Conservation (phyloP, 2,329 filamentous ascomycete genomes). For the Sclerotinia sclerotiorum region DNA sequence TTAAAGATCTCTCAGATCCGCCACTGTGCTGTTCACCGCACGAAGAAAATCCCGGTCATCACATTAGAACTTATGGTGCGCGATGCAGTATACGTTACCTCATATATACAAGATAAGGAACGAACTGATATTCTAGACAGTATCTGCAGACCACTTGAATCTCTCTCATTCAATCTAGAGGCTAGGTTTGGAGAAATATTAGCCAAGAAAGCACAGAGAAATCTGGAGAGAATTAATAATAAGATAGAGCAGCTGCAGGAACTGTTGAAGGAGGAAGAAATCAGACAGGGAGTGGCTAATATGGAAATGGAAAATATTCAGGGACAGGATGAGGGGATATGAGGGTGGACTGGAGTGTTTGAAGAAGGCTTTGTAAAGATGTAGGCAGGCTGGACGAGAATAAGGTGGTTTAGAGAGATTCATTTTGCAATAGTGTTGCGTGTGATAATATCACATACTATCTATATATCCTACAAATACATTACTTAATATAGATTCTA, state of each 20-base stretch:
- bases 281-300: not conserved
- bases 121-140: not conserved
- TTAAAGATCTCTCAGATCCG: slow-evolving; percentile 5
- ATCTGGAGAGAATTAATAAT: not conserved
- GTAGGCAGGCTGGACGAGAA: not conserved
- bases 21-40: slow-evolving; percentile 3
- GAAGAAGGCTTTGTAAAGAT: not conserved
- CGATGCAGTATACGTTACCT: not conserved
- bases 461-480: not conserved
- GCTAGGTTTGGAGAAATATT: slow-evolving; percentile 4
- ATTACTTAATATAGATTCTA: not conserved
- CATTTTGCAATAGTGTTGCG: not conserved
- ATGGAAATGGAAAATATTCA: not conserved
- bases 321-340: not conserved
- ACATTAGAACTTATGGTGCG: slow-evolving; percentile 5
- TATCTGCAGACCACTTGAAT: not conserved
- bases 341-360: not conserved
- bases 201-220: not conserved
- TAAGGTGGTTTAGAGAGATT: not conserved
- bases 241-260: not conserved
- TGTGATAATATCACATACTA: not conserved
- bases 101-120: not conserved
- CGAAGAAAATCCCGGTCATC: slow-evolving; percentile 14
- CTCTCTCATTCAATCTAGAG: slow-evolving; percentile 1
- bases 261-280: not conserved